Evolutionary conservation across 192 early-diverging fungal species (phyloP).

Genomic region (Dissophora globulifera): DNA sequence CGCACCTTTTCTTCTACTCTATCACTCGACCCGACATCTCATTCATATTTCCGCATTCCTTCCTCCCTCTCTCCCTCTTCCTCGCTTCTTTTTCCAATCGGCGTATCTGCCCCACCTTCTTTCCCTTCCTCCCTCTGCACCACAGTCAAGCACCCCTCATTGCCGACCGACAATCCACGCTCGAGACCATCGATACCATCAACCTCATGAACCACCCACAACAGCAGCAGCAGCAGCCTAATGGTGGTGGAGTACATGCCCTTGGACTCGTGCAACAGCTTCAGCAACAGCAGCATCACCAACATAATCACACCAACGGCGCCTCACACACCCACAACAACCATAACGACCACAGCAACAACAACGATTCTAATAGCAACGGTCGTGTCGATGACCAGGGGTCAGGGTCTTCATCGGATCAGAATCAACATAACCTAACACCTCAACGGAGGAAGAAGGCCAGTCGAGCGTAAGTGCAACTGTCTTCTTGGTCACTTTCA

Average conservation of each 20-base stretch:
- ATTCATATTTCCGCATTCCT: not conserved
- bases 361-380: slow-evolving; percentile 7
- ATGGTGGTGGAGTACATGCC: slow-evolving; percentile 5
- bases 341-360: not conserved
- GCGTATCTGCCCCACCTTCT: not conserved
- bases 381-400: slow-evolving; percentile 19
- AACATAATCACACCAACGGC: slow-evolving; percentile 2
- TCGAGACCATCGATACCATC: slow-evolving; percentile 49
- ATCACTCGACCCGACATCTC: not conserved
- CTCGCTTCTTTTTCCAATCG: slow-evolving; percentile 1
- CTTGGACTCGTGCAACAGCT: slow-evolving; percentile 2
- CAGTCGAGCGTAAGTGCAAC: slow-evolving; percentile 56
- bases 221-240: slow-evolving; percentile 19
- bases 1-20: not conserved
- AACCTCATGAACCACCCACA: slow-evolving; percentile 48
- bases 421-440: slow-evolving; percentile 27
- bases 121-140: not conserved
- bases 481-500: not conserved
- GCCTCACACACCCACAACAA: not conserved
- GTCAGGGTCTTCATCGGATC: slow-evolving; percentile 42
- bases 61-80: not conserved
- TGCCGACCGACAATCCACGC: slow-evolving; percentile 15
- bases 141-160: slow-evolving; percentile 27
- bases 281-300: too few species aligned
- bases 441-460: slow-evolving; percentile 64